Conservation (phyloP, 306 rosid species). For the Trichosanthes cucumerina region DNA sequence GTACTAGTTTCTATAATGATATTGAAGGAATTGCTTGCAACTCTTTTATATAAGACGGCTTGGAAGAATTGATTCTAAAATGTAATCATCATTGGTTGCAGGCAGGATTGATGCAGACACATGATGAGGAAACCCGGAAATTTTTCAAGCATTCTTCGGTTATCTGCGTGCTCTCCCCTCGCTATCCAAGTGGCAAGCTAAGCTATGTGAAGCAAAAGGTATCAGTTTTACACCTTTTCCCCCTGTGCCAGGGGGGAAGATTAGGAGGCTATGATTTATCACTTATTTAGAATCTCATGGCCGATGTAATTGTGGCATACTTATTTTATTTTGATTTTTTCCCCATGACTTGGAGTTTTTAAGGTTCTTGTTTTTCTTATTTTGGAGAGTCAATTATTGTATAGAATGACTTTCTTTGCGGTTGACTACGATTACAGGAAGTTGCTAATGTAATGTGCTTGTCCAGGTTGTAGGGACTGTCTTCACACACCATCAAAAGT, state of each 20-base stretch:
- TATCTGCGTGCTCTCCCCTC: constrained; percentile 69
- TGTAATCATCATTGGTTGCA: constrained; percentile 26
- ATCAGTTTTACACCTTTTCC: neutral
- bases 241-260: neutral
- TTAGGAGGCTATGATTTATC: neutral
- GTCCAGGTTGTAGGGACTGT: constrained; percentile 73
- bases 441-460: constrained; percentile 19
- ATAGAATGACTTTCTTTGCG: neutral
- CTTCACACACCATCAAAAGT: constrained; percentile 94
- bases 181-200: constrained; percentile 70
- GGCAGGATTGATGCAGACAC: constrained; percentile 81
- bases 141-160: constrained; percentile 95
- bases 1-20: neutral
- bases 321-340: neutral
- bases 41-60: neutral
- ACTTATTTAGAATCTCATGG: neutral
- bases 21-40: neutral
- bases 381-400: neutral
- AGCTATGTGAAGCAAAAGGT: constrained; percentile 70
- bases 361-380: neutral
- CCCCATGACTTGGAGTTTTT: constrained; percentile 8
- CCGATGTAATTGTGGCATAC: neutral
- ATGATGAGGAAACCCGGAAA: constrained; percentile 75
- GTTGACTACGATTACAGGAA: neutral
- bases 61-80: constrained; percentile 11